These are phyloP conservation scores for Sporothrix pseudoabietina DNA, from an alignment of 2,329 filamentous ascomycete species.

Conservation along the genomic window DNA sequence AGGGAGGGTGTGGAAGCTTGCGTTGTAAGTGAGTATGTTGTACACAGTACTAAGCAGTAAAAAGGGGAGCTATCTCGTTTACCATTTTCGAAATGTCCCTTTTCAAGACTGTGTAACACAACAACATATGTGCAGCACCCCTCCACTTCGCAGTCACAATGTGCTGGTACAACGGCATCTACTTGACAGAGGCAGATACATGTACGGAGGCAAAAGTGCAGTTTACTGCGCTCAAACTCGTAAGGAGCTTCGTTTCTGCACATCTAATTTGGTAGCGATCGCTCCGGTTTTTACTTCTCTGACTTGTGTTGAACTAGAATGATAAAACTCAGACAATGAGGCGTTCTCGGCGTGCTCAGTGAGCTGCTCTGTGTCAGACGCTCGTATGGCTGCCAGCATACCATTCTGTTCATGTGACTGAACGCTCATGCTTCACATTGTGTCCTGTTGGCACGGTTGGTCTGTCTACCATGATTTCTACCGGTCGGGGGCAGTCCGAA, in stretches of 20 bases:
- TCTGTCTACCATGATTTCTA: background rate
- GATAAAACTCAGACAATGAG: background rate
- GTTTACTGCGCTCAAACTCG: background rate
- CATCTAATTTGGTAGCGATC: background rate
- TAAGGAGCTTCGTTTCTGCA: too few relatives aligned
- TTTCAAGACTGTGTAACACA: background rate
- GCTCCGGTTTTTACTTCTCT: background rate
- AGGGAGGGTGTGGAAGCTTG: background rate
- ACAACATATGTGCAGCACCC: background rate
- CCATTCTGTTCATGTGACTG: slow-evolving; percentile 2
- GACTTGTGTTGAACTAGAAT: background rate
- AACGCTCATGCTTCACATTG: background rate
- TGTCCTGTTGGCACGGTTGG: background rate
- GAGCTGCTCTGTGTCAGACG: background rate
- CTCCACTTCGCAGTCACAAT: background rate
- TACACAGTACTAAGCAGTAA: background rate
- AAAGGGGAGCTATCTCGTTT: background rate
- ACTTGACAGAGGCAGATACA: background rate
- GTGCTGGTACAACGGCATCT: background rate
- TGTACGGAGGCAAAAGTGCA: background rate
- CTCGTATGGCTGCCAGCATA: background rate
- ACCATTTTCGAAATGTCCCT: background rate
- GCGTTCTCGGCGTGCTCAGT: background rate
- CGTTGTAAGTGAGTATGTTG: too few relatives aligned
- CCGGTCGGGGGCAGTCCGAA: background rate